Evolutionary conservation across 1,284 basidiomycete genomes (phyloP), one percentile per base, ranked within the genome.

Genomic region (Trametes sp.): DNA sequence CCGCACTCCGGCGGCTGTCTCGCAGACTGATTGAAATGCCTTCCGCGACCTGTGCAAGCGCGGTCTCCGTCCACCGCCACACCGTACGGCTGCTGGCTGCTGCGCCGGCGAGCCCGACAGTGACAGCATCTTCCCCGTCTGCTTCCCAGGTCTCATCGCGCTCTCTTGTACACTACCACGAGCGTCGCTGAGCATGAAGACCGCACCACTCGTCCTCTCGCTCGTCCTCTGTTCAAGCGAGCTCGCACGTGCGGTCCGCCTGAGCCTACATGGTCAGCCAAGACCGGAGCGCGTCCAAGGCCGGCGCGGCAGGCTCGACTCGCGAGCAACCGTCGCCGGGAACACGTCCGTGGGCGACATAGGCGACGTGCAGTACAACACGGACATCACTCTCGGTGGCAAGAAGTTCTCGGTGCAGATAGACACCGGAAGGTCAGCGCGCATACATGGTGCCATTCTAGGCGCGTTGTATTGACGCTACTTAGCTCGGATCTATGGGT

Each of bases 401-500:
- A 66, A 71, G 13, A 53, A 66, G 2, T 84, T 84, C 67, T 72
- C 75, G n/a, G 77, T 86, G 56, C 71, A 85, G 54, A 80, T 90
- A 59, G 88, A 90, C 69, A 89, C 88, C 6, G 89, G 88, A 48
- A 90, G 87, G 89, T 87, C 59, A 23, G 50, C 51, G 33, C n/a
- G 9, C 16, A 48, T 28, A 14, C 31, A 26, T 52, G 45, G 38
- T 52, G 48, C 57, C 8, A 23, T 51, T 33, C 45, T 21, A 21
- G 44, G 53, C 61, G 31, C 28, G 33, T 5, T 16, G 7, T 24
- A 19, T 13, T 48, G 36, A 48, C 59, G 16, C 23, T 44, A 4
- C 46, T 38, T 50, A 80, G 86, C 63, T 82, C 85, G 33, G 87
- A 88, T 69, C 73, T 87, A 13, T 87, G 85, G 85, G 81, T 88